Conservation (phyloP, 306 rosid species). For the Citrullus mucosospermus region DNA sequence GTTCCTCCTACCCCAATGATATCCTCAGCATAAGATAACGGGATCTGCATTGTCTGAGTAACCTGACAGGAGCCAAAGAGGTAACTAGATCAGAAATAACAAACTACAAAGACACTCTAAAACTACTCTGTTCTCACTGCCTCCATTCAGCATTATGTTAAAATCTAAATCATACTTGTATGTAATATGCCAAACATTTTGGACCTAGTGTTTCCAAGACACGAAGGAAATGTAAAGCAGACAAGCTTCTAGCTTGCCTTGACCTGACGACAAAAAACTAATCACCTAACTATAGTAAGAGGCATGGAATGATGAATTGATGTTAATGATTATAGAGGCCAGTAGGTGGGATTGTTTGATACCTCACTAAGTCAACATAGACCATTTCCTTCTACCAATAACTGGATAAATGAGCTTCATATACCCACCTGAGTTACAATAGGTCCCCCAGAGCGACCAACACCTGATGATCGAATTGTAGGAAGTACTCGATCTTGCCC, state of each 20-base stretch:
- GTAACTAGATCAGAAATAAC: neutral
- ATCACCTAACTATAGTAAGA: neutral
- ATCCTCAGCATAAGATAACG: slow-evolving; percentile 88
- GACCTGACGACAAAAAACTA: neutral
- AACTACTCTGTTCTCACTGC: neutral
- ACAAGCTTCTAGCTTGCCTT: neutral
- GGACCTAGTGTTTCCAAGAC: neutral
- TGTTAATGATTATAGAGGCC: neutral
- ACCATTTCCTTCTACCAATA: neutral
- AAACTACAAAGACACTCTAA: neutral
- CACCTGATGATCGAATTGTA: slow-evolving; percentile 65
- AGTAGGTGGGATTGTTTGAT: neutral
- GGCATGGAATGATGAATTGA: neutral
- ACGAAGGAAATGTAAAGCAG: neutral
- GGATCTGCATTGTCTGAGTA: slow-evolving; percentile 94
- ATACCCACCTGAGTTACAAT: slow-evolving; percentile 73
- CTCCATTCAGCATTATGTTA: neutral
- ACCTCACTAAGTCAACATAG: neutral
- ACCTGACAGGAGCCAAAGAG: slow-evolving; percentile 33
- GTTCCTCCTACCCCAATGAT: slow-evolving; percentile 90
- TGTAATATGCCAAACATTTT: neutral
- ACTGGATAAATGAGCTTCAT: neutral
- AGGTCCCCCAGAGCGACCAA: slow-evolving; percentile 55
- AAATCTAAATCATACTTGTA: neutral
- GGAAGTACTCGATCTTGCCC: slow-evolving; percentile 59